Conservation (phyloP, 495 filamentous ascomycete genomes). For the Penicillium nucicola region DNA sequence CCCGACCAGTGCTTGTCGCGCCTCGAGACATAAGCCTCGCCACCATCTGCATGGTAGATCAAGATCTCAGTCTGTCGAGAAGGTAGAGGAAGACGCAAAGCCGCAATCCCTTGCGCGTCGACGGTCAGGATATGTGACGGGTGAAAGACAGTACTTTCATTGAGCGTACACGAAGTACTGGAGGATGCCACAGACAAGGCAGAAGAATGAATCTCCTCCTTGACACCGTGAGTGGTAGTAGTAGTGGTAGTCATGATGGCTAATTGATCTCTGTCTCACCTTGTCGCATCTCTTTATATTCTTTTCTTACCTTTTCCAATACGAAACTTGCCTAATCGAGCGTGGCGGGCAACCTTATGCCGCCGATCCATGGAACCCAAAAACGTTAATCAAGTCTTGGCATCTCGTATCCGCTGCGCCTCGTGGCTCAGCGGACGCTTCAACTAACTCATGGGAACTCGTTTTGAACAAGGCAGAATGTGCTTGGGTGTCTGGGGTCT, state of each 20-base stretch:
- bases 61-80: slow-evolving; percentile 39
- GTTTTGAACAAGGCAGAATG: neutral
- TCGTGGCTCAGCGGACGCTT: neutral
- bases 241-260: slow-evolving; percentile 4
- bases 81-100: slow-evolving; percentile 43
- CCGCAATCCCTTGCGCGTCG: slow-evolving; percentile 39
- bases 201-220: slow-evolving; percentile 9
- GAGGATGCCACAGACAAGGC: slow-evolving; percentile 5
- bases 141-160: slow-evolving; percentile 3
- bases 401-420: neutral
- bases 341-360: neutral
- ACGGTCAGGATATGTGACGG: slow-evolving; percentile 36
- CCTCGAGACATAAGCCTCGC: slow-evolving; percentile 37
- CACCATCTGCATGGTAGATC: slow-evolving; percentile 36
- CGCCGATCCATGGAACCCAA: slow-evolving; percentile 3
- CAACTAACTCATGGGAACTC: no score
- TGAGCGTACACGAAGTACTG: slow-evolving; percentile 7
- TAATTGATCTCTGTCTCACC: no score
- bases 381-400: neutral
- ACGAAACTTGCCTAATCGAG: slow-evolving; percentile 24
- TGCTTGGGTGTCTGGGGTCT: neutral
- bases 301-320: neutral
- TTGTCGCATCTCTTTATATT: neutral
- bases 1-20: slow-evolving; percentile 43
- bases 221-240: slow-evolving; percentile 3